These are phyloP conservation scores for Drechslerella stenobrocha DNA, from an alignment of 2,329 filamentous ascomycete species.

Conservation along the genomic window DNA sequence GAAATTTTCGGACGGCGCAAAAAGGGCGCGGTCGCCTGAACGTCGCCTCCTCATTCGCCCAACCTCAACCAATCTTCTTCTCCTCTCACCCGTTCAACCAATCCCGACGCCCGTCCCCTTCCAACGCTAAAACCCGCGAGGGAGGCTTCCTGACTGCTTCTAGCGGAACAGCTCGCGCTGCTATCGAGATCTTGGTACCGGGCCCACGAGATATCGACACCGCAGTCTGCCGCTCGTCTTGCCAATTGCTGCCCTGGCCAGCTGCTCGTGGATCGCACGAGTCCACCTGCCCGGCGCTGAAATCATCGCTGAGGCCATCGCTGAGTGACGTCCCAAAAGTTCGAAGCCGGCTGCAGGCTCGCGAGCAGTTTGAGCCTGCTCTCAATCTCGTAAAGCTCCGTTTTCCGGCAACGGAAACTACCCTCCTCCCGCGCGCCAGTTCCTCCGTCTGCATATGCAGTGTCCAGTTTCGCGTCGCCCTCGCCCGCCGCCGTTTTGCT, in stretches of 20 bases:
- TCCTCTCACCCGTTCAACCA: conserved; percentile 31
- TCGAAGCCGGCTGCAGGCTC: no score
- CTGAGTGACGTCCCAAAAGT: no score
- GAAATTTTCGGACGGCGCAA: conserved; percentile 33
- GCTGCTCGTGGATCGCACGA: no score
- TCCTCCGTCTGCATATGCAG: conserved; percentile 3
- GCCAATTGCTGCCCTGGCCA: no score
- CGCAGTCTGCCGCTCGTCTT: neutral
- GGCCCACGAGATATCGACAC: conserved; percentile 12
- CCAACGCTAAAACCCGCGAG: conserved; percentile 36
- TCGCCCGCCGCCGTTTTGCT: neutral
- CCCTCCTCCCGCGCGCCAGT: conserved; percentile 11
- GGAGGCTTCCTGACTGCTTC: neutral
- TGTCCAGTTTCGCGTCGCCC: conserved; percentile 1
- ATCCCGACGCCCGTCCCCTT: conserved; percentile 19
- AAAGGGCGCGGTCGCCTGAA: conserved; percentile 19
- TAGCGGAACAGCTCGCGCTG: neutral
- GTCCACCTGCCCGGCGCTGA: neutral
- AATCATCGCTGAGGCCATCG: no score
- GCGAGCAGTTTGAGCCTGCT: neutral
- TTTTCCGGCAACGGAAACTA: conserved; percentile 15
- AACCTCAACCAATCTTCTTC: conserved; percentile 46
- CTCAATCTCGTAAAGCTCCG: conserved; percentile 18
- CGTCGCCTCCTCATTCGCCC: conserved; percentile 45
- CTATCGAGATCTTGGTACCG: conserved; percentile 45